These are phyloP conservation scores for Colletotrichum trifolii DNA, from an alignment of 2,329 filamentous ascomycete species.

Conservation along the genomic window DNA sequence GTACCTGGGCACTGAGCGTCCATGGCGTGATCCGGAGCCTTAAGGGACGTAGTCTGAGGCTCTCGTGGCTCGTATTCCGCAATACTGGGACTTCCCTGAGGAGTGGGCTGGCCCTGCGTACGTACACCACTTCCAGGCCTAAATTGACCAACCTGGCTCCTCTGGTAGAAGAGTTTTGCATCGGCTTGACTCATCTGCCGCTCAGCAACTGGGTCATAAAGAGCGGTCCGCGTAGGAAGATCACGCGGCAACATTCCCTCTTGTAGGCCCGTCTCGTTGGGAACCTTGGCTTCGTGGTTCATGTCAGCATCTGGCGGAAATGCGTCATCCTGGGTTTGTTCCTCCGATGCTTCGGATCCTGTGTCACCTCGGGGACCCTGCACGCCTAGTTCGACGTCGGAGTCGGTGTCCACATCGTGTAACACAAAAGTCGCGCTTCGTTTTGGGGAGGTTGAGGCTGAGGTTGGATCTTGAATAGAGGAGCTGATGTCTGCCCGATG, in stretches of 20 bases:
- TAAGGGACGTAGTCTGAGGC: conserved; percentile 38
- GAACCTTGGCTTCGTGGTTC: neutral
- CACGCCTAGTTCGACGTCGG: conserved; percentile 30
- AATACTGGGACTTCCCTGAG: conserved; percentile 60
- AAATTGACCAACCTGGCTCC: conserved; percentile 75
- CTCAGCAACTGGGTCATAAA: conserved; percentile 93
- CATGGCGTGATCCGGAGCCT: conserved; percentile 43
- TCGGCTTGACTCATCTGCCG: conserved; percentile 95
- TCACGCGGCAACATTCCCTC: conserved; percentile 72
- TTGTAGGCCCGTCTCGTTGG: conserved; percentile 43
- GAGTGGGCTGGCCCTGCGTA: conserved; percentile 53
- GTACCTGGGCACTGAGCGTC: conserved; percentile 32
- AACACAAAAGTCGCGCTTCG: conserved; percentile 22
- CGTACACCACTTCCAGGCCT: conserved; percentile 51
- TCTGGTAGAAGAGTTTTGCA: conserved; percentile 95
- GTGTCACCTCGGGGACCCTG: conserved; percentile 32
- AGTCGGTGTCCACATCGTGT: conserved; percentile 30
- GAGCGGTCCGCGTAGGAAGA: conserved; percentile 78
- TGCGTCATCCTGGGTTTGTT: conserved; percentile 15
- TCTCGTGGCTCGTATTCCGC: conserved; percentile 37
- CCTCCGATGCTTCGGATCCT: conserved; percentile 22
- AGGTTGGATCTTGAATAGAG: conserved; percentile 29
- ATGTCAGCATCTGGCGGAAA: neutral
- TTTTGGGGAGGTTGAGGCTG: conserved; percentile 36
- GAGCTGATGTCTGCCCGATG: conserved; percentile 15